A percentile compares a stretch with the other conserved stretches of the same genome.
Conservation (phyloP, 208 protist genomes). For the Crithidia sp. region DNA sequence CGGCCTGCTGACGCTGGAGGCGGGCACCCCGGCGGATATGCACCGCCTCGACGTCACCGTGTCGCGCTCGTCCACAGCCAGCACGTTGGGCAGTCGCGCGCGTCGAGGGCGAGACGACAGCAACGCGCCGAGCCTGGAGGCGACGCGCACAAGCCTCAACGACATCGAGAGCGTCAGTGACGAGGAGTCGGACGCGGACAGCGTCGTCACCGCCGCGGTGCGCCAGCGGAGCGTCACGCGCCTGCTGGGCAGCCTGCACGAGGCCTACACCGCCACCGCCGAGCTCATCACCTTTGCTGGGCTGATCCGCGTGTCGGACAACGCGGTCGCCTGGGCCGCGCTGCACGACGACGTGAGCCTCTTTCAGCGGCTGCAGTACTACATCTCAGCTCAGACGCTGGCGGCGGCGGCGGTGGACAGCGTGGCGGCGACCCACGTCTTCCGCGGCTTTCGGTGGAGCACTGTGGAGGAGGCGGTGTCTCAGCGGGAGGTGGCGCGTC, state of each 20-base stretch:
- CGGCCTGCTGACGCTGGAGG: slow-evolving; percentile 65
- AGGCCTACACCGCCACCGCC: slow-evolving; percentile 56
- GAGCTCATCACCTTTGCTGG: slow-evolving; percentile 65
- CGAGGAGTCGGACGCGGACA: slow-evolving; percentile 26
- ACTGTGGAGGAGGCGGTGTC: slow-evolving; percentile 50
- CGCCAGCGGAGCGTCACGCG: slow-evolving; percentile 64
- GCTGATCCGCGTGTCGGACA: slow-evolving; percentile 46
- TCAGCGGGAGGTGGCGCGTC: slow-evolving; percentile 50
- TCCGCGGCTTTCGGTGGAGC: slow-evolving; percentile 43
- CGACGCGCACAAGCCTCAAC: slow-evolving; percentile 16
- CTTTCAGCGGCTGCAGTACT: slow-evolving; percentile 68
- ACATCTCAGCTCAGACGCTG: slow-evolving; percentile 30
- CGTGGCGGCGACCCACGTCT: slow-evolving; percentile 14
- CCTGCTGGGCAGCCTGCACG: slow-evolving; percentile 54
- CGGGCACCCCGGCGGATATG: slow-evolving; percentile 45
- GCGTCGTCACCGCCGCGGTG: slow-evolving; percentile 22
- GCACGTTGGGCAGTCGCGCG: neutral
- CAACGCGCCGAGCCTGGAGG: slow-evolving; percentile 2
- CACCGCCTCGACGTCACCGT: slow-evolving; percentile 48
- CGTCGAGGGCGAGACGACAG: neutral
- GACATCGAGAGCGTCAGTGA: slow-evolving; percentile 26
- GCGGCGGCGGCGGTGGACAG: neutral
- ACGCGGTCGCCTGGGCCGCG: slow-evolving; percentile 39
- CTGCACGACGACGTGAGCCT: slow-evolving; percentile 46
- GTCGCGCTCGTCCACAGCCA: neutral